Evolutionary conservation across 495 filamentous ascomycete genomes (phyloP), one percentile per base, ranked within the genome.

Genomic region (Daldinia loculata): DNA sequence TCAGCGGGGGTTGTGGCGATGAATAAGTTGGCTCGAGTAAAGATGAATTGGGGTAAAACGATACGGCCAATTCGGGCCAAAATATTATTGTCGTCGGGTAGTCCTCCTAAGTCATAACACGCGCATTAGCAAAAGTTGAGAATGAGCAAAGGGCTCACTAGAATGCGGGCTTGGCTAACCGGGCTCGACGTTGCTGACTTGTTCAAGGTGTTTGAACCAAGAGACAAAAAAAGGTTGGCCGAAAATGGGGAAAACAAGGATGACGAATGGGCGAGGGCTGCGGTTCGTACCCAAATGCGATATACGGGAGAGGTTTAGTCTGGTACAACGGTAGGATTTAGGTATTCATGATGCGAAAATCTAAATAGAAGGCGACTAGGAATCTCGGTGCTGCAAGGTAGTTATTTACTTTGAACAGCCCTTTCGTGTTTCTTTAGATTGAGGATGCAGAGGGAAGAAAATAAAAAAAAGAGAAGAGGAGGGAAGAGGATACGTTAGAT

Each of bases 281-380:
- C 58, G 57, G 66, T 69, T 61, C 50, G 70, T 73, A 73, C 70
- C 70, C 70, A 73, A 72, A 73, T 73, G 70, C 70, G 70, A 73
- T 73, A 73, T 69, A 73, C 58, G 58, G 56, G 61, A 69, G 53
- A 53, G n/a, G 34, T 64, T 41, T 68, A 68, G 63, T 29, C 36
- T 48, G 53, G 55, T 69, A 62, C 58, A 56, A 50, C 26, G 39
- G 66, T 55, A 65, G 69, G 56, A 58, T 73, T 66, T 73, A 73
- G 66, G 65, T 61, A 73, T 73, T 73, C 66, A 72, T 69, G 61
- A 65, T 72, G 65, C 51, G 43, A 50, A n/a, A 34, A 24, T 57
- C 30, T 57, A 57, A 34, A 57, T 57, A 38, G 12, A 57, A 57
- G 11, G 34, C 32, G 32, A 57, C 11, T 57, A 57, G 55, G 55